Evolutionary conservation across 768 basidiomycete genomes (phyloP).

Genomic region (Agrocybe praecox): DNA sequence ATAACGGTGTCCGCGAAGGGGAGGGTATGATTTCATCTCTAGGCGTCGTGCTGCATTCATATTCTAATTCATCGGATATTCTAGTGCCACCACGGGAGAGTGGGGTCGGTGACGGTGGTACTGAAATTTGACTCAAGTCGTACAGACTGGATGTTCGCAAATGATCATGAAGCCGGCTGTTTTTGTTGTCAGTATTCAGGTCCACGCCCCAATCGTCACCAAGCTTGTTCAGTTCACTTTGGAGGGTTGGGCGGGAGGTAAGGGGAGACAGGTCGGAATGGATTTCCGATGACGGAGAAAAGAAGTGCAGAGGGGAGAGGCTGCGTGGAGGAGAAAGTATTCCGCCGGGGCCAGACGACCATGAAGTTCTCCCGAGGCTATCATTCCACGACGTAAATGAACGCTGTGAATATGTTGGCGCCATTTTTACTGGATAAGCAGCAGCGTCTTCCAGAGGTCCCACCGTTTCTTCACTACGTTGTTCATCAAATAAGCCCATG

Average conservation of each 20-base stretch:
- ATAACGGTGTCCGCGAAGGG: neutral
- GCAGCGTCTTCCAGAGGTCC: neutral
- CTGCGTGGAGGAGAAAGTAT: conserved; percentile 1
- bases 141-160: conserved; percentile 58
- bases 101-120: conserved; percentile 41
- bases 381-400: conserved; percentile 33
- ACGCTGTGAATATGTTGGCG: conserved; percentile 29
- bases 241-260: conserved; percentile 40
- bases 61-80: neutral
- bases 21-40: neutral
- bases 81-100: conserved; percentile 11
- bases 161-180: conserved; percentile 35
- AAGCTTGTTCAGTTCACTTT: conserved; percentile 60
- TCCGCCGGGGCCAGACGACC: conserved; percentile 28
- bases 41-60: neutral
- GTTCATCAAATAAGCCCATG: conserved; percentile 60
- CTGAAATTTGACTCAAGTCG: conserved; percentile 48
- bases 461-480: neutral
- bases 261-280: conserved; percentile 22
- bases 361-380: conserved; percentile 24
- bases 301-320: conserved; percentile 34
- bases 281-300: conserved; percentile 24
- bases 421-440: conserved; percentile 7
- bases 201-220: conserved; percentile 36
- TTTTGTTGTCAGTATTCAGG: conserved; percentile 18